Base-by-base conservation (phyloP, 768 basidiomycete species). In the Leccinum disarticulatum region DNA sequence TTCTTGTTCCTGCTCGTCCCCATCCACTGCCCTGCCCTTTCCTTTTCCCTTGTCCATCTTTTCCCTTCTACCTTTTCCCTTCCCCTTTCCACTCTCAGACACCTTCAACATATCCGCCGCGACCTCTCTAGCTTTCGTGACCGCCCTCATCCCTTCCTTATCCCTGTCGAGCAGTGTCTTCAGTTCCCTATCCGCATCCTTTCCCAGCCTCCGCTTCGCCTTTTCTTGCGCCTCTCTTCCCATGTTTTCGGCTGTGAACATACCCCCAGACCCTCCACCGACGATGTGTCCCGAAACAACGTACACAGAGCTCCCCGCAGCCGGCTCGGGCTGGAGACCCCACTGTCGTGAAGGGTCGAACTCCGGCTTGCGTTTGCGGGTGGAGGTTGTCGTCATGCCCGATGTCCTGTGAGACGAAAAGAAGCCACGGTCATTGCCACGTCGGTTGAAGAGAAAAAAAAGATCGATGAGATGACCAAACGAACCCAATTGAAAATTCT, bases 401-500 rank as follows among this genome's bases (percentile, higher is more conserved):
- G 87, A 87, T 4, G 91, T 93, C 17, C 92, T 94, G 58, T 27
- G 50, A 11, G 33, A 25, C 48, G 9, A 30, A 43, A 51, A 46
- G 4, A 33, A 49, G 49, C 8, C 10, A 53, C 53, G 11, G 55
- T 28, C 33, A 25, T 13, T 38, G n/a, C 8, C 15, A 35, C 48
- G 52, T 11, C 43, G 38, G 50, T 17, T 4, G 6, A 43, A 19
- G 10, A 43, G 8, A 10, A 3, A 48, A 43, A 43, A 55, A 35
- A 43, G 27, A 43, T 19, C 4, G 31, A 13, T 14, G 17, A 33
- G 17, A 31, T 35, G 36, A 2, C 2, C 1, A 25, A 51, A 77
- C 86, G 19, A 60, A 95, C 94, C 91, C 90, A 7, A 78, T 76
- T 17, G 91, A 82, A 66, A 98, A 97, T 74, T 99, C 97, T 1